phyloP scores from a whole-genome alignment of 371 early-diverging fungal genomes.

The Nematocida homosporus region DNA sequence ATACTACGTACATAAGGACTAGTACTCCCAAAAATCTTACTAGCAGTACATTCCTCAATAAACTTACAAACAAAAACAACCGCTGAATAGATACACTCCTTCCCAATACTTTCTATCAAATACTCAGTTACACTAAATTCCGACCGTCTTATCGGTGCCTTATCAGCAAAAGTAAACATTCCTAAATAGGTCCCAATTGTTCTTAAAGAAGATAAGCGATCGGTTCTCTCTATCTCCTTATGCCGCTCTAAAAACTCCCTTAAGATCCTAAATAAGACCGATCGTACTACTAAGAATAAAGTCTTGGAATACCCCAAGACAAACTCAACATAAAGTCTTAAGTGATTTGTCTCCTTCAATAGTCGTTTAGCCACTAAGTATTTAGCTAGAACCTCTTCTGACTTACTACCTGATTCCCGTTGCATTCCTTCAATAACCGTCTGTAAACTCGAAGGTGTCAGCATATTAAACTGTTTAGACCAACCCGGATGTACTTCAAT shows the following conservation, averaged over 20 bases:
- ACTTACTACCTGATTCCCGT: not conserved
- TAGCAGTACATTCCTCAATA: slow-evolving; percentile 35
- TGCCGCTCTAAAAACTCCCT: slow-evolving; percentile 3
- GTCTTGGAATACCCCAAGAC: slow-evolving; percentile 36
- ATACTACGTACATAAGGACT: slow-evolving; percentile 36
- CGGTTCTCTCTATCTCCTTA: slow-evolving; percentile 33
- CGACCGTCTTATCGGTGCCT: slow-evolving; percentile 26
- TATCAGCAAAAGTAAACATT: slow-evolving; percentile 40
- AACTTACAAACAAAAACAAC: slow-evolving; percentile 54
- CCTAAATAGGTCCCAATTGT: slow-evolving; percentile 48
- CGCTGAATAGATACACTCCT: slow-evolving; percentile 41
- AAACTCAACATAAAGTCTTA: slow-evolving; percentile 41
- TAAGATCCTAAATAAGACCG: slow-evolving; percentile 29
- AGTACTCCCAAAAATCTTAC: slow-evolving; percentile 32
- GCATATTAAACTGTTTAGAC: slow-evolving; percentile 45
- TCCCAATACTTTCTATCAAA: slow-evolving; percentile 38
- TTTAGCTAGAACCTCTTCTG: slow-evolving; percentile 34
- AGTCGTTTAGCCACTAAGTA: slow-evolving; percentile 37
- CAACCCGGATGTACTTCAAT: slow-evolving; percentile 12
- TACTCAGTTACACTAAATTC: slow-evolving; percentile 40
- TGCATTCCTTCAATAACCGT: slow-evolving; percentile 1
- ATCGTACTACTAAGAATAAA: slow-evolving; percentile 17
- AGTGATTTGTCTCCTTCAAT: slow-evolving; percentile 44
- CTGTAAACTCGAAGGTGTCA: slow-evolving; percentile 10
- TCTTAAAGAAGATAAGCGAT: slow-evolving; percentile 26